Evolutionary conservation across 805 yeast species (phyloP).

Genomic region (Nakazawaea pomicola): DNA sequence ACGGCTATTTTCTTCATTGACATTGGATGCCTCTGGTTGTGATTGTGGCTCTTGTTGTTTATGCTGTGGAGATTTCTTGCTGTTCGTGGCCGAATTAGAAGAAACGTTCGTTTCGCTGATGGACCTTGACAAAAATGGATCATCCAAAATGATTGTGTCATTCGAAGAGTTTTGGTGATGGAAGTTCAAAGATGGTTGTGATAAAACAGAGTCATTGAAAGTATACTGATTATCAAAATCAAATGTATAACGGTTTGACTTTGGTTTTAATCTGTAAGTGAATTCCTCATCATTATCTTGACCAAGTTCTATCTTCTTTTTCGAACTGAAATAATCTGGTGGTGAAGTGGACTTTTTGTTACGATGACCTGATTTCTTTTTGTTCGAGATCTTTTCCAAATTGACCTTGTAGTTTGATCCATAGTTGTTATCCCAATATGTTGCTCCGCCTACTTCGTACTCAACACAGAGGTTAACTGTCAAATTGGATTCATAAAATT

Average conservation of each 20-base stretch:
- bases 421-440: conserved; percentile 37
- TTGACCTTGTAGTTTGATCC: conserved; percentile 31
- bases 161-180: background rate
- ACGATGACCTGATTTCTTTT: background rate
- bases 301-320: background rate
- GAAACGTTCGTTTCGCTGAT: no score
- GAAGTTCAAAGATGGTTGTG: conserved; percentile 9
- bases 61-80: no score
- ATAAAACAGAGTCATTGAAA: conserved; percentile 13
- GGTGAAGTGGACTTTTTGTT: no score
- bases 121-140: background rate
- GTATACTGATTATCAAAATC: conserved; percentile 13
- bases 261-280: conserved; percentile 9
- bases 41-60: background rate
- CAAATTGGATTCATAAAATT: conserved; percentile 21
- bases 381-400: conserved; percentile 20
- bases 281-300: conserved; percentile 8
- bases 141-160: conserved; percentile 1
- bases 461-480: conserved; percentile 35
- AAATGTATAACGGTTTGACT: conserved; percentile 13
- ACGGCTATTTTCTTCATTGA: no score
- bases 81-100: background rate
- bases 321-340: conserved; percentile 11
- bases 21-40: background rate
- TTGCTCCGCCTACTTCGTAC: conserved; percentile 27